A percentile compares a stretch with the other conserved stretches of the same genome.
Evolutionary conservation across 352 stramenopile genomes (phyloP).

Genomic region (Phytophthora colocasiae): DNA sequence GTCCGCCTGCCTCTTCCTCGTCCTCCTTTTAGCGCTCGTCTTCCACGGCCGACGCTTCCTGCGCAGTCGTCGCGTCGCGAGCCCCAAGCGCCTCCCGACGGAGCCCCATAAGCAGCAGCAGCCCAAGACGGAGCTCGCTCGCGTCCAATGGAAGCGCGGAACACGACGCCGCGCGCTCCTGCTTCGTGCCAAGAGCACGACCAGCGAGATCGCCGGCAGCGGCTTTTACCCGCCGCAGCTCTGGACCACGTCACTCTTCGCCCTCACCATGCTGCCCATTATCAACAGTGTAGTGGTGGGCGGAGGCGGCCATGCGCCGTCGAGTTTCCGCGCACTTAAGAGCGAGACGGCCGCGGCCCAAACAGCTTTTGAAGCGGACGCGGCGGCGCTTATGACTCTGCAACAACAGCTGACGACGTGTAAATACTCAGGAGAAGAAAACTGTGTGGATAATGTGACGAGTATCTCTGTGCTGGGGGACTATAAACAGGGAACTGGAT

Average conservation of each 20-base stretch:
- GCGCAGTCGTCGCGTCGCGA: slow-evolving; percentile 23
- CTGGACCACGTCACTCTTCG: slow-evolving; percentile 51
- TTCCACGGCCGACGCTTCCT: slow-evolving; percentile 37
- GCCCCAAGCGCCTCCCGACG: not conserved
- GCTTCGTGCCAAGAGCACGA: slow-evolving; percentile 46
- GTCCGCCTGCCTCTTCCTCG: slow-evolving; percentile 25
- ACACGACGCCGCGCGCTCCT: slow-evolving; percentile 31
- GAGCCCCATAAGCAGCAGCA: no score
- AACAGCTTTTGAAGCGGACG: slow-evolving; percentile 44
- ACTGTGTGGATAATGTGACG: slow-evolving; percentile 67
- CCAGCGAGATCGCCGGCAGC: slow-evolving; percentile 49
- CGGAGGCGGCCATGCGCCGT: slow-evolving; percentile 10
- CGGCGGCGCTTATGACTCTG: slow-evolving; percentile 44
- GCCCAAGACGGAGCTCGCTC: slow-evolving; percentile 20
- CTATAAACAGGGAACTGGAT: slow-evolving; percentile 55
- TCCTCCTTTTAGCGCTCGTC: slow-evolving; percentile 45
- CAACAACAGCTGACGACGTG: slow-evolving; percentile 64
- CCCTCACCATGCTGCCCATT: slow-evolving; percentile 48
- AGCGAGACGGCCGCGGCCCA: slow-evolving; percentile 33
- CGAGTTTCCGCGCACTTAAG: slow-evolving; percentile 25
- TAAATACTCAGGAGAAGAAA: slow-evolving; percentile 66
- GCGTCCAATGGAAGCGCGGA: slow-evolving; percentile 36
- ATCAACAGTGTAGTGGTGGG: slow-evolving; percentile 53
- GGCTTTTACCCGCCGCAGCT: slow-evolving; percentile 50
- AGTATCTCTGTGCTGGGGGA: slow-evolving; percentile 53